Base-by-base conservation (phyloP, 164 flowering plant species). In the Nymphaea thermarum region DNA sequence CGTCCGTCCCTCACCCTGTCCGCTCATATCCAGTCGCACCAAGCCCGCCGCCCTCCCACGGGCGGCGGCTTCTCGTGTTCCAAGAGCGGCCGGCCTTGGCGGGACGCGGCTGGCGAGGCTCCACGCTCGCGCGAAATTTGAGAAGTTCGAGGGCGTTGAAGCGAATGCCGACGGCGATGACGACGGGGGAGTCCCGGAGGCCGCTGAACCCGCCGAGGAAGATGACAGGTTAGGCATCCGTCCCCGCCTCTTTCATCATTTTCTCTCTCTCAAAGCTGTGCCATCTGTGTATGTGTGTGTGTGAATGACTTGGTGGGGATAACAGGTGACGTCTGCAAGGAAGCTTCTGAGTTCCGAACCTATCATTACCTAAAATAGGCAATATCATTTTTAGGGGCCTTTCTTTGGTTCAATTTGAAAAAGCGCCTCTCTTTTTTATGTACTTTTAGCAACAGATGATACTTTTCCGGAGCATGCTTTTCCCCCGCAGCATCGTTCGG, bases 61-160 rank as follows among this genome's bases (percentile, higher is more conserved):
- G 55, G 55, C 55, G 55, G 5, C 55, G 5, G 11, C 55, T 47
- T 2, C 12, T 7, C 55, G 55, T 12, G 11, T 5, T 47, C 12
- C 12, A 12, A 0, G 55, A 47, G 55, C 36, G 36, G 36, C 5
- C 12, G 55, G 64, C 64, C 42, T 61, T 17, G 6, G 8, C 42
- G 64, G 3, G 42, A n/a, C 8, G 6, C 36, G 36, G 36, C 36
- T 25, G 36, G 36, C 15, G 42, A 65, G 67, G 6, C 63, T 78
- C 7, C 70, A 68, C 43, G 80, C 79, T 17, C 63, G 62, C 62
- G 91, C 91, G 67, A 93, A 93, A 80, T 90, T 89, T 77, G 96
- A 90, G 45, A 83, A 86, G 67, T 93, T 91, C 71, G 85, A 84
- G 6, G 65, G 70, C 59, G 43, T 71, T 67, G 71, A 64, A 60